Conservation (phyloP, 768 basidiomycete genomes). For the Lactifluus echinatus region DNA sequence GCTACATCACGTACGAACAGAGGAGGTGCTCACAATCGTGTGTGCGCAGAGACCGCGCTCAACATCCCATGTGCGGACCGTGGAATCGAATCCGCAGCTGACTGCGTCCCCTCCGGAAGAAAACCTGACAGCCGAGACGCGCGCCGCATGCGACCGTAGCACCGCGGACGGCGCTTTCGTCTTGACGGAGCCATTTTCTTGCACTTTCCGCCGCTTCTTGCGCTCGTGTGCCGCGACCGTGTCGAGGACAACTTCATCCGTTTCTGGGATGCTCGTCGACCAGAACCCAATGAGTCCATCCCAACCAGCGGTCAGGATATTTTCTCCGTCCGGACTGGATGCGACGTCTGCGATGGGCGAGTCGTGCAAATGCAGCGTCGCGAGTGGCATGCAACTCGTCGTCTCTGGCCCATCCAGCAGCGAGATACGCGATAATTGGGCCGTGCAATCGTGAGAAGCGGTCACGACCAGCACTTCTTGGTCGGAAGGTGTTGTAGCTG, state of each 20-base stretch:
- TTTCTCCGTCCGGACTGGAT: constrained; percentile 43
- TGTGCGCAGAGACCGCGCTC: constrained; percentile 62
- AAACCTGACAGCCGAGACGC: constrained; percentile 71
- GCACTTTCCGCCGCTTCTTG: constrained; percentile 51
- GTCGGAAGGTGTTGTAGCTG: constrained; percentile 21
- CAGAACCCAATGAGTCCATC: constrained; percentile 80
- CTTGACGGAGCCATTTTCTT: constrained; percentile 27
- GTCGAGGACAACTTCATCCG: constrained; percentile 55
- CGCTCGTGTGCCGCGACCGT: constrained; percentile 24
- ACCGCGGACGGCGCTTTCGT: constrained; percentile 62
- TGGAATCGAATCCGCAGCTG: constrained; percentile 86
- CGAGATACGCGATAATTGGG: constrained; percentile 39
- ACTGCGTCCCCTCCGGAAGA: constrained; percentile 40
- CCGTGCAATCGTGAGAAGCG: constrained; percentile 75
- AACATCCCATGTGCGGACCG: constrained; percentile 81
- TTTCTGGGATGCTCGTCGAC: constrained; percentile 51
- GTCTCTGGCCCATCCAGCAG: constrained; percentile 9
- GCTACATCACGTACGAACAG: background rate
- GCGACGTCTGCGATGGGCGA: constrained; percentile 67
- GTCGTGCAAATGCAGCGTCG: constrained; percentile 79
- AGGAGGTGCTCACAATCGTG: constrained; percentile 50
- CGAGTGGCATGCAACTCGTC: constrained; percentile 32
- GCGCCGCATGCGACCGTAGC: constrained; percentile 74
- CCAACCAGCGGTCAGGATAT: constrained; percentile 81
- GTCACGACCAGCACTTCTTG: constrained; percentile 44